phyloP scores from a whole-genome alignment of 495 filamentous ascomycete species.

The Physcia stellaris region DNA sequence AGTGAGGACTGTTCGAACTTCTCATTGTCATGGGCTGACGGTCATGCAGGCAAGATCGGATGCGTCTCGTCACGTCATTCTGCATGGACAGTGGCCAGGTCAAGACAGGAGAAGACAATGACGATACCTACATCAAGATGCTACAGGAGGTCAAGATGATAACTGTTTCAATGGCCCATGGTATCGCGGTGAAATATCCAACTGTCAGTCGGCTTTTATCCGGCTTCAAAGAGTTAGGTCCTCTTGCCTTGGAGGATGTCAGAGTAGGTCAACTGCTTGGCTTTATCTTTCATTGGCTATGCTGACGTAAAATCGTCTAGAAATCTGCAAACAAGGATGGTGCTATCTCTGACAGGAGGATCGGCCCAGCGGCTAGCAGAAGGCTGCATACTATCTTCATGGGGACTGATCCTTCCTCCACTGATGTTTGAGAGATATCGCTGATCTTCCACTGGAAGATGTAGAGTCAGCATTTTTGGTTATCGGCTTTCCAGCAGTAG shows the following conservation, averaged over 20 bases:
- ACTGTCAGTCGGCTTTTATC: constrained; percentile 41
- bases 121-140: constrained; percentile 66
- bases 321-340: constrained; percentile 61
- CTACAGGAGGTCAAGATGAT: constrained; percentile 64
- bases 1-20: too few species aligned
- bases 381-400: constrained; percentile 64
- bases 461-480: background rate
- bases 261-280: constrained; percentile 21
- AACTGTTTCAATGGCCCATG: constrained; percentile 60
- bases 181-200: constrained; percentile 49
- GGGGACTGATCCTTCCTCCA: constrained; percentile 49
- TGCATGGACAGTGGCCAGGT: constrained; percentile 80
- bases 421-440: constrained; percentile 49
- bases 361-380: constrained; percentile 59
- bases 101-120: constrained; percentile 49
- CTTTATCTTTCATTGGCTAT: background rate
- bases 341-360: constrained; percentile 43
- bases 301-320: constrained; percentile 10
- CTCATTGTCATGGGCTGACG: too few species aligned
- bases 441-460: background rate
- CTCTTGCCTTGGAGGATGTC: constrained; percentile 44
- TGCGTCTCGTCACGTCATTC: constrained; percentile 48
- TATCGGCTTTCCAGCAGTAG: too few species aligned
- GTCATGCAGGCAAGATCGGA: constrained; percentile 25
- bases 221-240: constrained; percentile 46